These are phyloP conservation scores for Anthracocystis setariae DNA, from an alignment of 1,284 basidiomycete genomes.

Conservation along the genomic window DNA sequence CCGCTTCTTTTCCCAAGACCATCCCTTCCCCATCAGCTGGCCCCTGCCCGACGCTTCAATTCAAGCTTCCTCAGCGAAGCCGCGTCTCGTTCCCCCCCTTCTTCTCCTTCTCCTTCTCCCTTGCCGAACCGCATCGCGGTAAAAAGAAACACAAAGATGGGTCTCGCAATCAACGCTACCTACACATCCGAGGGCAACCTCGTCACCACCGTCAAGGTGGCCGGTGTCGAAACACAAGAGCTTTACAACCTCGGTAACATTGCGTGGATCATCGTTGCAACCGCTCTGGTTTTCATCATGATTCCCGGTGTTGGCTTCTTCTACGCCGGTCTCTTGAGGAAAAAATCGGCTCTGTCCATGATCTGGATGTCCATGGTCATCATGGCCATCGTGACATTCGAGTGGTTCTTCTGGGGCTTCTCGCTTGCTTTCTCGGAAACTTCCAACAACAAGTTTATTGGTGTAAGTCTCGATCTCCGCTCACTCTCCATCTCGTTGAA, in stretches of 20 bases:
- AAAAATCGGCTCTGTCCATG: constrained; percentile 93
- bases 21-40: not conserved
- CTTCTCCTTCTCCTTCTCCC: not conserved
- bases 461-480: constrained; percentile 50
- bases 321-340: constrained; percentile 82
- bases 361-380: constrained; percentile 84
- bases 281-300: constrained; percentile 85
- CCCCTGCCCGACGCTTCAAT: not conserved
- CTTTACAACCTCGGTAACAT: constrained; percentile 71
- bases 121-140: not conserved
- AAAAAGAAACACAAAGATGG: constrained; percentile 1
- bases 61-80: constrained; percentile 2
- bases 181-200: constrained; percentile 39
- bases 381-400: constrained; percentile 79
- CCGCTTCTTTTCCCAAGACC: not conserved
- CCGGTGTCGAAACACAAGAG: constrained; percentile 16
- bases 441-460: constrained; percentile 69
- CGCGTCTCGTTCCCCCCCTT: not conserved
- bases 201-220: constrained; percentile 16
- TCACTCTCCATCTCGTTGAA: not conserved
- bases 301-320: constrained; percentile 78
- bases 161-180: constrained; percentile 28
- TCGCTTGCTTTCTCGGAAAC: constrained; percentile 69
- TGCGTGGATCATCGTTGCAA: constrained; percentile 70
- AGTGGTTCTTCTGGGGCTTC: constrained; percentile 70